Evolutionary conservation across 2,329 filamentous ascomycete genomes (phyloP).

Genomic region (Chalaropsis thielavioides): DNA sequence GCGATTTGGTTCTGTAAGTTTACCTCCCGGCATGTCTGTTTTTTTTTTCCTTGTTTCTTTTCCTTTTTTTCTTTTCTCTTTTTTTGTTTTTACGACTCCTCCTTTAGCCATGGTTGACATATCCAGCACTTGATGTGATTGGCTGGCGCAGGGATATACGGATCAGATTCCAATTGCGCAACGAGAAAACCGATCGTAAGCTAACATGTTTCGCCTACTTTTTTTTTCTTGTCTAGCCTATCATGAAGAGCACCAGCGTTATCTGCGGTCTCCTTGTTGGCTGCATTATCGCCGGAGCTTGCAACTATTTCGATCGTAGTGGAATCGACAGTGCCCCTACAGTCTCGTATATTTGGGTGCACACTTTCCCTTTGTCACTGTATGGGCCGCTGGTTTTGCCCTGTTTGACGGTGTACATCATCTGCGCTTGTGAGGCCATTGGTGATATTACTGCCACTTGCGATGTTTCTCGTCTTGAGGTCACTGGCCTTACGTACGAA

Average conservation of each 20-base stretch:
- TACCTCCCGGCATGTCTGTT: neutral
- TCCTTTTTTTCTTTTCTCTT: neutral
- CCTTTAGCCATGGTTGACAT: neutral
- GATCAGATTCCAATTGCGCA: neutral
- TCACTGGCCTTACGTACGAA: conserved; percentile 58
- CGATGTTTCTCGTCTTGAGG: conserved; percentile 62
- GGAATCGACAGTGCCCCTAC: conserved; percentile 57
- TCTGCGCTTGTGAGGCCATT: conserved; percentile 65
- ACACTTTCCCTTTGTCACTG: conserved; percentile 57
- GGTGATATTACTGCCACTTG: conserved; percentile 70
- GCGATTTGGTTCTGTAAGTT: conserved; percentile 48
- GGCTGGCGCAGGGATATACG: neutral
- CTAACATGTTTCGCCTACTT: neutral
- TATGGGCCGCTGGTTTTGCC: conserved; percentile 64
- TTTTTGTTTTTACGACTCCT: neutral
- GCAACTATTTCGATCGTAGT: conserved; percentile 62
- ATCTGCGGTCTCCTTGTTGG: conserved; percentile 59
- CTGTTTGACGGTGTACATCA: conserved; percentile 53
- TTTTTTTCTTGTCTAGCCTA: conserved; percentile 32
- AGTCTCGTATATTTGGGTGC: conserved; percentile 63
- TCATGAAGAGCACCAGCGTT: conserved; percentile 71
- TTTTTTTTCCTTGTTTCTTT: neutral
- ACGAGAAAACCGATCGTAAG: neutral
- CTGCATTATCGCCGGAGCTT: conserved; percentile 64
- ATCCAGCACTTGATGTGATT: neutral